These are phyloP conservation scores for Auricularia sp. DNA, from an alignment of 768 basidiomycete genomes.

Conservation along the genomic window DNA sequence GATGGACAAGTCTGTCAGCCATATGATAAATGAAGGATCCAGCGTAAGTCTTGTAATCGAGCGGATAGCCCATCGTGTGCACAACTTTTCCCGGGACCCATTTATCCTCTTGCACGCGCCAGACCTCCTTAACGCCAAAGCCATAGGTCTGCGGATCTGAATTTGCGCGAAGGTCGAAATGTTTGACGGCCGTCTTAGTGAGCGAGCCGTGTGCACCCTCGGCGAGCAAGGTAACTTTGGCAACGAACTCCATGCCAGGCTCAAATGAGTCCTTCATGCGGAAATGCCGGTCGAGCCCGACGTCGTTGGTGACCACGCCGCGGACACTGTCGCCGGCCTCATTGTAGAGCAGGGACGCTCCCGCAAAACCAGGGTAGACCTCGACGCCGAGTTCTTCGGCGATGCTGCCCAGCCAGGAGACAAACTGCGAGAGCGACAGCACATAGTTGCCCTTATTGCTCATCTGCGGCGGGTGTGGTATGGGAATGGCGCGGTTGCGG, in stretches of 20 bases:
- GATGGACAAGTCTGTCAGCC: constrained; percentile 78
- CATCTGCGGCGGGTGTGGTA: constrained; percentile 98
- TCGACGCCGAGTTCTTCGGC: constrained; percentile 87
- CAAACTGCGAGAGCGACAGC: constrained; percentile 77
- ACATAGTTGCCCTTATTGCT: constrained; percentile 89
- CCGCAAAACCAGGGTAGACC: constrained; percentile 94
- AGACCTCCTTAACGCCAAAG: constrained; percentile 94
- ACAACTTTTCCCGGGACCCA: constrained; percentile 60
- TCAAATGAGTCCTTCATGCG: constrained; percentile 81
- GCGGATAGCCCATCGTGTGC: constrained; percentile 91
- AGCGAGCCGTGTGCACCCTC: constrained; percentile 94
- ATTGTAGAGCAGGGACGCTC: constrained; percentile 68
- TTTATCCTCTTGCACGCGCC: constrained; percentile 62
- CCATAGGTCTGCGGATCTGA: constrained; percentile 89
- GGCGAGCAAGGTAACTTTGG: constrained; percentile 84
- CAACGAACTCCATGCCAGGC: constrained; percentile 91
- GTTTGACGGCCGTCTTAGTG: constrained; percentile 63
- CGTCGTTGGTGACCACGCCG: constrained; percentile 89
- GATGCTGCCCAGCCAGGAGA: constrained; percentile 77
- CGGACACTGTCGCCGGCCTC: constrained; percentile 48
- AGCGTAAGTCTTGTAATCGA: constrained; percentile 75
- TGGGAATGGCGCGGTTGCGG: constrained; percentile 51
- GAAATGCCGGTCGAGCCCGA: constrained; percentile 72
- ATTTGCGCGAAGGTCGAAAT: constrained; percentile 58
- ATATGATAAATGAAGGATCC: constrained; percentile 96